These are phyloP conservation scores for Colletotrichum scovillei DNA, from an alignment of 2,329 filamentous ascomycete genomes.

Conservation along the genomic window DNA sequence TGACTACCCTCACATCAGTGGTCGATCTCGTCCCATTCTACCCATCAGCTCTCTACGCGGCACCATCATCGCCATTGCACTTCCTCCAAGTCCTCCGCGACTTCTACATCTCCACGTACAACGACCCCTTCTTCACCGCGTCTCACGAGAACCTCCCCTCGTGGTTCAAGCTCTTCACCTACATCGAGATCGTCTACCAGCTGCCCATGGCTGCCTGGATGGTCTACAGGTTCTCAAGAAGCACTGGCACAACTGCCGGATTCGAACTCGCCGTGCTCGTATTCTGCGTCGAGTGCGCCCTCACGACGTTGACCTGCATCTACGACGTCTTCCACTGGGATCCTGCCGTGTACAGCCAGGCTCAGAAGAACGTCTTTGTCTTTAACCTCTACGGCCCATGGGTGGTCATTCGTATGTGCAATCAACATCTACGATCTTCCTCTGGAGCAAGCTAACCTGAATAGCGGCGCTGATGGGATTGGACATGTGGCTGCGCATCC, in stretches of 20 bases:
- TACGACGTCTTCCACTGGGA: slow-evolving; percentile 63
- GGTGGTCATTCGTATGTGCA: slow-evolving; percentile 62
- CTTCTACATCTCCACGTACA: slow-evolving; percentile 59
- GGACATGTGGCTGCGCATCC: slow-evolving; percentile 66
- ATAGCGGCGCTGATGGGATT: slow-evolving; percentile 61
- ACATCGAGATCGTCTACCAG: slow-evolving; percentile 61
- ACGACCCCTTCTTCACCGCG: slow-evolving; percentile 64
- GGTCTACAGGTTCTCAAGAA: slow-evolving; percentile 50
- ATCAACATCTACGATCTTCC: background rate
- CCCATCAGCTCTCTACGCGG: slow-evolving; percentile 57
- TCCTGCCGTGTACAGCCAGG: slow-evolving; percentile 52
- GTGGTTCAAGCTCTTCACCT: slow-evolving; percentile 64
- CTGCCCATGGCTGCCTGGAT: slow-evolving; percentile 63
- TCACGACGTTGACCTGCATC: slow-evolving; percentile 64
- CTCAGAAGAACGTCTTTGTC: slow-evolving; percentile 58
- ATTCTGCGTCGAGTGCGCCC: slow-evolving; percentile 62
- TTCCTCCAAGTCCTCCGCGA: slow-evolving; percentile 57
- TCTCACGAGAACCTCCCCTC: slow-evolving; percentile 48
- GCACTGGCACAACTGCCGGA: slow-evolving; percentile 44
- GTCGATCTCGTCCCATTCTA: slow-evolving; percentile 67
- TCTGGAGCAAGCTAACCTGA: background rate
- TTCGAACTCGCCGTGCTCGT: slow-evolving; percentile 63
- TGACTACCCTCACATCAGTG: slow-evolving; percentile 47
- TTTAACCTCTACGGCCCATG: slow-evolving; percentile 64
- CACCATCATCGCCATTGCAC: slow-evolving; percentile 57